These are phyloP conservation scores for Fusarium stilboides DNA, from an alignment of 2,329 filamentous ascomycete genomes.

Conservation along the genomic window DNA sequence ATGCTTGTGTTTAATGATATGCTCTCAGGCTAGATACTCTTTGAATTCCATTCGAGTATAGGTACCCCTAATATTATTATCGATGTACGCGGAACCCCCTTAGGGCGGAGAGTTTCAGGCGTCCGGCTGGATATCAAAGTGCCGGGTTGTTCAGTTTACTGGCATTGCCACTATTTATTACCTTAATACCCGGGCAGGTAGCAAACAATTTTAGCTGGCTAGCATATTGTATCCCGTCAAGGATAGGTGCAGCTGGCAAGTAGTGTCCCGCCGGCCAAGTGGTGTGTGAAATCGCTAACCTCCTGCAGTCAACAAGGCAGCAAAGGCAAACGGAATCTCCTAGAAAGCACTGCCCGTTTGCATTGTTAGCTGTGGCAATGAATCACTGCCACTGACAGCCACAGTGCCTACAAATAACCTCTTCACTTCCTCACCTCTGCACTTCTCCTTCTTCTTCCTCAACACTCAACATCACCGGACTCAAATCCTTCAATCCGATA, in stretches of 20 bases:
- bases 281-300: not conserved
- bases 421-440: not conserved
- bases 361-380: conserved; percentile 9
- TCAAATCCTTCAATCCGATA: not conserved
- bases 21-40: no score
- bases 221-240: not conserved
- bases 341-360: not conserved
- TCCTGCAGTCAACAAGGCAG: conserved; percentile 1
- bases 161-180: no score
- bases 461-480: conserved; percentile 12
- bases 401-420: not conserved
- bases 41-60: no score
- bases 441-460: conserved; percentile 1
- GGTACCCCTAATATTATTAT: no score
- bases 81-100: no score
- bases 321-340: conserved; percentile 1
- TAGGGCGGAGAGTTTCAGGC: no score
- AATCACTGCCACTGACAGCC: conserved; percentile 27
- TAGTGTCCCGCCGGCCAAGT: not conserved
- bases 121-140: no score
- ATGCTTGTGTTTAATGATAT: no score
- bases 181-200: no score
- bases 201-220: no score
- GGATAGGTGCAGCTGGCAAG: not conserved
- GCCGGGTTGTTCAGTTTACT: no score